phyloP scores from a whole-genome alignment of 306 rosid species.

The Cucumis hystrix region DNA sequence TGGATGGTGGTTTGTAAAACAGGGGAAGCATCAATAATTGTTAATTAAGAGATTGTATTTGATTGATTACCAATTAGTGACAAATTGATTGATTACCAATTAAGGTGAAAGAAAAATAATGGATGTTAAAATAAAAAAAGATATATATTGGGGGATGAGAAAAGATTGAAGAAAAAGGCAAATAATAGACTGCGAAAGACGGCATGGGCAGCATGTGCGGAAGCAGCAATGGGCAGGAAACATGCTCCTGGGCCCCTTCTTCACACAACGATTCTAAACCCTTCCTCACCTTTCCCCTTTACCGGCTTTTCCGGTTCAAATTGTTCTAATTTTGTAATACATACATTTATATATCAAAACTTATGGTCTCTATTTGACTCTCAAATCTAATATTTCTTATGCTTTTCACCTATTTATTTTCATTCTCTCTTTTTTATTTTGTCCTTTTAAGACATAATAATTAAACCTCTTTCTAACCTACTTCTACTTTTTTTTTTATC shows the following conservation, averaged over 20 bases:
- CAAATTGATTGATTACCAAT: not conserved
- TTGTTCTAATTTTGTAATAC: too few species aligned
- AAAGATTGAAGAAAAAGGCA: not conserved
- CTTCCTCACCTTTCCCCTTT: not conserved
- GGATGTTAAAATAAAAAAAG: too few species aligned
- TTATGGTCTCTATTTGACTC: too few species aligned
- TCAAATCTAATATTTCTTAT: too few species aligned
- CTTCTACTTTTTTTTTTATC: too few species aligned
- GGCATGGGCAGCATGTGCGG: conserved; percentile 2
- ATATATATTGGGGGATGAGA: too few species aligned
- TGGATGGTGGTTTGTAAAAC: not conserved
- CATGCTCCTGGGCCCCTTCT: not conserved
- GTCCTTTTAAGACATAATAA: too few species aligned
- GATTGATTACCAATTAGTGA: not conserved
- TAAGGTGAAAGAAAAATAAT: not conserved
- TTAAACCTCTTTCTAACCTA: too few species aligned
- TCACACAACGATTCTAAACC: not conserved
- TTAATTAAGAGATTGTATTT: not conserved
- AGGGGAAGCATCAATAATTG: not conserved
- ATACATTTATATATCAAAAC: too few species aligned
- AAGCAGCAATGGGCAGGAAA: not conserved
- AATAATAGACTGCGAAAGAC: not conserved
- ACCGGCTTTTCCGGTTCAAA: not conserved
- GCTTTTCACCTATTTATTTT: too few species aligned
- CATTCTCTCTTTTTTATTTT: too few species aligned